These are phyloP conservation scores for Cytospora chrysosperma DNA, from an alignment of 2,329 filamentous ascomycete genomes.

Conservation along the genomic window DNA sequence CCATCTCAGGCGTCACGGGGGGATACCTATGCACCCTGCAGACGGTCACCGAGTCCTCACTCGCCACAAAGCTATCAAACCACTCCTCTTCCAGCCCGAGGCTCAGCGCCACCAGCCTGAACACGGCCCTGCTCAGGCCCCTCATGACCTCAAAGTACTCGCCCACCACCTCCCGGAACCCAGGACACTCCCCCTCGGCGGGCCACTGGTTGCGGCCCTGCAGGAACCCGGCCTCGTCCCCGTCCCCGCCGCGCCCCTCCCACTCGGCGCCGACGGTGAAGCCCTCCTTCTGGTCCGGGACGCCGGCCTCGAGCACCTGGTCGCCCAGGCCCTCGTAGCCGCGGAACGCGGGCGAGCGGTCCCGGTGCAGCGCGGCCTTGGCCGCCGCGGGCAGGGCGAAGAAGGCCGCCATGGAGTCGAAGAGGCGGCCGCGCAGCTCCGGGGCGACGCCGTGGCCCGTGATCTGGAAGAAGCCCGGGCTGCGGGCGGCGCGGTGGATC, in stretches of 20 bases:
- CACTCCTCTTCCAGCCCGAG: constrained; percentile 25
- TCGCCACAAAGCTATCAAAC: constrained; percentile 26
- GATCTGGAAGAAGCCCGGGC: constrained; percentile 48
- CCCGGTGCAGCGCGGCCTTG: constrained; percentile 32
- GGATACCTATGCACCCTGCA: constrained; percentile 40
- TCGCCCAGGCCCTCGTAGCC: constrained; percentile 44
- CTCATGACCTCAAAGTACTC: constrained; percentile 27
- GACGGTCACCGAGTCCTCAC: constrained; percentile 19
- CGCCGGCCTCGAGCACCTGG: constrained; percentile 34
- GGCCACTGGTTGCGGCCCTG: constrained; percentile 35
- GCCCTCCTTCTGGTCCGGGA: neutral
- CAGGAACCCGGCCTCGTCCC: constrained; percentile 25
- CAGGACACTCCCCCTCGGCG: constrained; percentile 25
- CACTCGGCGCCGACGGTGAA: constrained; percentile 23
- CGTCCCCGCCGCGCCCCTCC: constrained; percentile 30
- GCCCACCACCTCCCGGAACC: constrained; percentile 26
- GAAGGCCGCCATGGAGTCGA: constrained; percentile 27
- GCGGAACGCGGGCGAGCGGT: constrained; percentile 28
- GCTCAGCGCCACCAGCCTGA: constrained; percentile 27
- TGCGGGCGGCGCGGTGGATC: constrained; percentile 40
- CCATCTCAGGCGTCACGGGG: constrained; percentile 32
- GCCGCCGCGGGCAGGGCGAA: constrained; percentile 32
- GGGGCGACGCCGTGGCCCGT: constrained; percentile 42
- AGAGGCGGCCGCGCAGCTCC: constrained; percentile 29
- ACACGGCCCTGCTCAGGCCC: constrained; percentile 26